A percentile compares a stretch with the other conserved stretches of the same genome.
Evolutionary conservation across 208 protist genomes (phyloP).

Genomic region (Novymonas esmeraldas): DNA sequence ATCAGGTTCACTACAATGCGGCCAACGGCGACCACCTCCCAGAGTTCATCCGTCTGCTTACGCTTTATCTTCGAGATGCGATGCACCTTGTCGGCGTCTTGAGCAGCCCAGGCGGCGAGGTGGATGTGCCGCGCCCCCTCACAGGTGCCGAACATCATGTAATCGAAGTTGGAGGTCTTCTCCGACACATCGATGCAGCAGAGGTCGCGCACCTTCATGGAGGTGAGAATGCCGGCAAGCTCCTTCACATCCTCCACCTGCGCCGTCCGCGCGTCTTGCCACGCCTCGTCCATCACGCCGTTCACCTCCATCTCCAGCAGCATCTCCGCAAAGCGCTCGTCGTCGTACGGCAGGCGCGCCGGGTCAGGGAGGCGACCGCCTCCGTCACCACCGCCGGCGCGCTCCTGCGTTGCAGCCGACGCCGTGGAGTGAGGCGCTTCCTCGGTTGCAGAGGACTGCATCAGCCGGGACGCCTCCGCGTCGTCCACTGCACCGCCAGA

Average conservation of each 20-base stretch:
- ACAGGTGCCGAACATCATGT: slow-evolving; percentile 89
- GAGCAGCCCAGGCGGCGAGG: slow-evolving; percentile 87
- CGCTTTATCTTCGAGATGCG: slow-evolving; percentile 81
- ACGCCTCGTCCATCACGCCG: slow-evolving; percentile 84
- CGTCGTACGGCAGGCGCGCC: slow-evolving; percentile 77
- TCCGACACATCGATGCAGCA: slow-evolving; percentile 82
- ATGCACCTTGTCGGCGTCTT: slow-evolving; percentile 76
- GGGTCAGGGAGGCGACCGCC: slow-evolving; percentile 20
- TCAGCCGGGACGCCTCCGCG: too few relatives aligned
- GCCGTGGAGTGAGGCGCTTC: not conserved
- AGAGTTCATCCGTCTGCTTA: slow-evolving; percentile 78
- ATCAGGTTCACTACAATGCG: slow-evolving; percentile 90
- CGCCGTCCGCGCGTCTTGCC: slow-evolving; percentile 78
- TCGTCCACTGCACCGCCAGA: not conserved
- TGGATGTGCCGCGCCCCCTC: slow-evolving; percentile 89
- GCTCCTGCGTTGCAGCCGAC: not conserved
- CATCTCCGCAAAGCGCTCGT: slow-evolving; percentile 83
- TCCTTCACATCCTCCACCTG: slow-evolving; percentile 85
- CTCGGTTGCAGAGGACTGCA: too few relatives aligned
- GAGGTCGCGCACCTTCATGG: slow-evolving; percentile 83
- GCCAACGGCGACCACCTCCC: slow-evolving; percentile 88
- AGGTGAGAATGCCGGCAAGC: slow-evolving; percentile 61
- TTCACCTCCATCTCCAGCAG: slow-evolving; percentile 92
- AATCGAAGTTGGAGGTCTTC: slow-evolving; percentile 90
- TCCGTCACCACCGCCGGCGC: too few relatives aligned